These are phyloP conservation scores for Polygonum maritimum DNA, from an alignment of 148 eudicot species.

Conservation along the genomic window DNA sequence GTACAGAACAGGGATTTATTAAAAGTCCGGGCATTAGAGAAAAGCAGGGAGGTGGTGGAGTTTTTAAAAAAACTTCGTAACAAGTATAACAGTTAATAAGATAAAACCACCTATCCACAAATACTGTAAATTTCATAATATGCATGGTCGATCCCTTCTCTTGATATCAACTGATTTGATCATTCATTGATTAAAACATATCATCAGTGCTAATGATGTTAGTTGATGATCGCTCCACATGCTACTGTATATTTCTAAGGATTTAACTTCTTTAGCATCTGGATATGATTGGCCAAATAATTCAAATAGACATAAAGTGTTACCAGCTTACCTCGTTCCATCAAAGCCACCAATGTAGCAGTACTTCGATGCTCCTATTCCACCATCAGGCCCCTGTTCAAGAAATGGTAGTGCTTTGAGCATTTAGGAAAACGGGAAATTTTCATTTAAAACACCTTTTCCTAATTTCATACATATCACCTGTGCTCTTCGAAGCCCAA, in stretches of 20 bases:
- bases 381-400: slow-evolving; percentile 93
- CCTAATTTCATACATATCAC: slow-evolving; percentile 23
- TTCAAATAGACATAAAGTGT: not conserved
- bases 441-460: not conserved
- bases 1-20: slow-evolving; percentile 12
- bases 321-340: slow-evolving; percentile 65
- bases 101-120: not conserved
- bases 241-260: not conserved
- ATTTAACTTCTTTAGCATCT: not conserved
- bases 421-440: not conserved
- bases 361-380: slow-evolving; percentile 81
- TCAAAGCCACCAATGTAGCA: slow-evolving; percentile 98
- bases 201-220: not conserved
- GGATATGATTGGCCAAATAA: not conserved
- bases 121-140: not conserved
- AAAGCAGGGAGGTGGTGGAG: not conserved
- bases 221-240: not conserved
- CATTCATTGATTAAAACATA: not conserved
- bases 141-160: not conserved
- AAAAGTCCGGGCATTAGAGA: slow-evolving; percentile 4
- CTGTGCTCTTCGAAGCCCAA: slow-evolving; percentile 97
- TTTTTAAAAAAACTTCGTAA: not conserved
- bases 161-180: not conserved
- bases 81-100: not conserved
- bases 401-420: not conserved